phyloP scores from a whole-genome alignment of 2,329 filamentous ascomycete genomes.

The Colletotrichum shisoi region DNA sequence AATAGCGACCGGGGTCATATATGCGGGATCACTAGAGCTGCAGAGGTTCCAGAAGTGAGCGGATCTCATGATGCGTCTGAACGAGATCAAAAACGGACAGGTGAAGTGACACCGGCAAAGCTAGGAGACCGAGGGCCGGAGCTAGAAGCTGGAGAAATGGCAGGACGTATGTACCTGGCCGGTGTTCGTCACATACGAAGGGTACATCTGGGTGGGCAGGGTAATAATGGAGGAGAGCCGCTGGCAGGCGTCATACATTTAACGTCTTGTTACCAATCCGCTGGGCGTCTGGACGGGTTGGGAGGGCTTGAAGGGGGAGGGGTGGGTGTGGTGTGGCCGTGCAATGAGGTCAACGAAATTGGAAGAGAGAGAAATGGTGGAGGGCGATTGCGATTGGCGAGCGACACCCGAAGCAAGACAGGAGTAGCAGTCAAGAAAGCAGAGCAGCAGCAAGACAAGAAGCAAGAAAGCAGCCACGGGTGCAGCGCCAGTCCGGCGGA shows the following conservation, averaged over 20 bases:
- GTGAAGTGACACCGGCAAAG: constrained; percentile 35
- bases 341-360: constrained; percentile 40
- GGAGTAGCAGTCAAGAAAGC: not conserved
- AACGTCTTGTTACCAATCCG: constrained; percentile 38
- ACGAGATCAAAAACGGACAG: constrained; percentile 37
- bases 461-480: constrained; percentile 32
- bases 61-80: constrained; percentile 39
- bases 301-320: constrained; percentile 13
- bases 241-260: constrained; percentile 40
- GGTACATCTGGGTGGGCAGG: constrained; percentile 23
- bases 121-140: constrained; percentile 38
- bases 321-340: constrained; percentile 33
- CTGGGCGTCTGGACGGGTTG: constrained; percentile 30
- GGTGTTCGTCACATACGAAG: constrained; percentile 15
- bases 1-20: constrained; percentile 37
- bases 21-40: constrained; percentile 39
- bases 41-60: constrained; percentile 35
- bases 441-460: constrained; percentile 15
- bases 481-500: constrained; percentile 33
- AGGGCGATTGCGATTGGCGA: constrained; percentile 1
- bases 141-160: constrained; percentile 35
- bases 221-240: constrained; percentile 26
- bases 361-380: not conserved
- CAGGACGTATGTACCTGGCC: constrained; percentile 27
- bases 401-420: constrained; percentile 5